Percentiles rank a stretch among this genome's conserved stretches.
These are phyloP conservation scores for Thyridium curvatum DNA, from an alignment of 2,329 filamentous ascomycete species.

Conservation along the genomic window DNA sequence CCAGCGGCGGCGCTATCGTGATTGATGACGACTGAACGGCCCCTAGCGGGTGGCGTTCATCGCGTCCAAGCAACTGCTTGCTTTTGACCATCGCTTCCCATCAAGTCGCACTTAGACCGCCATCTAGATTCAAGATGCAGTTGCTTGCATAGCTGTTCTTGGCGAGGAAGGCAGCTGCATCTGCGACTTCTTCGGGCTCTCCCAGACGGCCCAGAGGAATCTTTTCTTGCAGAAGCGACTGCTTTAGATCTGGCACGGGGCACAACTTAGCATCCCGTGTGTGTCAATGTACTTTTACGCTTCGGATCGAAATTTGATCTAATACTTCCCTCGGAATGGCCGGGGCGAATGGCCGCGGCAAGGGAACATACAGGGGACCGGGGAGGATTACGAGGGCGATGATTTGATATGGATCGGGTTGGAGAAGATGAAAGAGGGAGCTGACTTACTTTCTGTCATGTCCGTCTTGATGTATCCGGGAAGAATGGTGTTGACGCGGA, in stretches of 20 bases:
- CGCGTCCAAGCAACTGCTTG: conserved; percentile 1
- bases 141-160: conserved; percentile 81
- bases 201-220: conserved; percentile 68
- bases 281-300: conserved; percentile 4
- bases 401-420: background rate
- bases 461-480: conserved; percentile 78
- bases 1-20: conserved; percentile 54
- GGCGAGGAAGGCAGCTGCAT: conserved; percentile 72
- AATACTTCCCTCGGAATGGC: too few relatives aligned
- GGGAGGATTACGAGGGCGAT: conserved; percentile 4
- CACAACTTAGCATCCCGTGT: conserved; percentile 1
- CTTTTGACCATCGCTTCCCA: conserved; percentile 11
- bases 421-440: conserved; percentile 1
- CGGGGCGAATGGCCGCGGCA: background rate
- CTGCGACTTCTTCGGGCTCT: conserved; percentile 65
- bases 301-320: too few relatives aligned
- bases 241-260: conserved; percentile 22
- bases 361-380: conserved; percentile 5
- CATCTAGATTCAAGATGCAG: conserved; percentile 79
- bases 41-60: conserved; percentile 8
- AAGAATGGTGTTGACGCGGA: conserved; percentile 74
- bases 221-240: conserved; percentile 28
- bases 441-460: conserved; percentile 67
- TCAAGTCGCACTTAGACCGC: conserved; percentile 65
- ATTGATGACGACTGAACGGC: conserved; percentile 55